Conservation (phyloP, 106 monocot genomes). For the Dactylorhiza incarnata region DNA sequence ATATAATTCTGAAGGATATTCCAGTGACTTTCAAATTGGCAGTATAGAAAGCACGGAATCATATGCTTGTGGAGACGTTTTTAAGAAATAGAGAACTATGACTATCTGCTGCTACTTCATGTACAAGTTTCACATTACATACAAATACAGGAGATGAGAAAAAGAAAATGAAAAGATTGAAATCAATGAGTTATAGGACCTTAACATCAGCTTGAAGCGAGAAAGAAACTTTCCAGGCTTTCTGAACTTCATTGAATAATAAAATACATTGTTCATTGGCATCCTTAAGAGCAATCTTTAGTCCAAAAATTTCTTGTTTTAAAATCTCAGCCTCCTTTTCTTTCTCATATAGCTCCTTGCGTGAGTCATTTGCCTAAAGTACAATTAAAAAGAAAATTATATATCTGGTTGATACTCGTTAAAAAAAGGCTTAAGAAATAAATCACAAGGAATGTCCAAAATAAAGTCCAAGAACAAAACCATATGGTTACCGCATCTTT, state of each 20-base stretch:
- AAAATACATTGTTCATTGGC: slow-evolving; percentile 89
- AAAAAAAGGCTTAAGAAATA: not conserved
- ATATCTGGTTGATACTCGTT: not conserved
- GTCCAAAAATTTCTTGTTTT: slow-evolving; percentile 43
- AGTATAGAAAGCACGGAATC: too few species aligned
- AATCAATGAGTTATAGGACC: slow-evolving; percentile 29
- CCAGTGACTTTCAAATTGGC: too few species aligned
- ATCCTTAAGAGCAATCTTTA: slow-evolving; percentile 67
- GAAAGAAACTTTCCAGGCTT: slow-evolving; percentile 97
- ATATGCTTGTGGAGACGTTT: too few species aligned
- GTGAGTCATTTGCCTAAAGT: slow-evolving; percentile 79
- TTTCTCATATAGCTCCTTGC: slow-evolving; percentile 85
- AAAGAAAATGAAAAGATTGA: slow-evolving; percentile 11
- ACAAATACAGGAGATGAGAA: too few species aligned
- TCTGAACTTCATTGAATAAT: slow-evolving; percentile 97
- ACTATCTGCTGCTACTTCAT: too few species aligned
- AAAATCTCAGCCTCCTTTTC: slow-evolving; percentile 72
- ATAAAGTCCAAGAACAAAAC: not conserved
- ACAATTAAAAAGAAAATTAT: slow-evolving; percentile 11
- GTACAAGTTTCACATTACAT: too few species aligned
- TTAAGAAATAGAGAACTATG: too few species aligned
- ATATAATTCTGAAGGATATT: too few species aligned
- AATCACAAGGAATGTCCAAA: not conserved
- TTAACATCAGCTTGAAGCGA: slow-evolving; percentile 90
- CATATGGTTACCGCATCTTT: slow-evolving; percentile 69